phyloP scores from a whole-genome alignment of 2,329 filamentous ascomycete species.

The Alternaria longipes region DNA sequence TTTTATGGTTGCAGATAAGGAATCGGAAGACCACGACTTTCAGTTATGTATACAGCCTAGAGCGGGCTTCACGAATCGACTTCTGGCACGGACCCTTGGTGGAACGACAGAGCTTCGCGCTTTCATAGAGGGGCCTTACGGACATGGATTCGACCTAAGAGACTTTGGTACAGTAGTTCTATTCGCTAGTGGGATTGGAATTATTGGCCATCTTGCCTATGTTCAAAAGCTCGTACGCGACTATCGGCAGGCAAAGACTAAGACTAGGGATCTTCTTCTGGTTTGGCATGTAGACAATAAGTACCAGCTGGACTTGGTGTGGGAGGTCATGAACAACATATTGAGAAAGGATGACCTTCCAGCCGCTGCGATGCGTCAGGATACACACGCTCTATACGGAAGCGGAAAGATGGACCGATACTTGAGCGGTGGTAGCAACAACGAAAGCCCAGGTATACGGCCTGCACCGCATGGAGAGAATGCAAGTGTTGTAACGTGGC shows the following conservation, averaged over 20 bases:
- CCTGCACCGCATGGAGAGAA: slow-evolving; percentile 18
- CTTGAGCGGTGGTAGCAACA: slow-evolving; percentile 6
- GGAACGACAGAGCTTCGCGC: slow-evolving; percentile 5
- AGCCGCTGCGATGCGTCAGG: not conserved
- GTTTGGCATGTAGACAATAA: slow-evolving; percentile 23
- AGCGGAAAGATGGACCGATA: slow-evolving; percentile 9
- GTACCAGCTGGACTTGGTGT: slow-evolving; percentile 16
- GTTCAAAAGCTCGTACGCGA: slow-evolving; percentile 21
- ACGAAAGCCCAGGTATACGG: slow-evolving; percentile 10
- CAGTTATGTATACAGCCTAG: slow-evolving; percentile 19
- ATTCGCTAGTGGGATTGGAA: slow-evolving; percentile 28
- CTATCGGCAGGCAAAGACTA: slow-evolving; percentile 16
- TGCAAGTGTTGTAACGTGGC: slow-evolving; percentile 9
- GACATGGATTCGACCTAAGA: slow-evolving; percentile 16
- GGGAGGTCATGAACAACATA: slow-evolving; percentile 16
- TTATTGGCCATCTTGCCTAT: slow-evolving; percentile 21
- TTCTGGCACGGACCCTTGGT: not conserved
- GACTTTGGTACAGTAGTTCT: slow-evolving; percentile 26
- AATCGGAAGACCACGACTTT: slow-evolving; percentile 10
- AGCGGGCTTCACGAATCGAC: slow-evolving; percentile 20
- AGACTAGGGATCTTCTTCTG: slow-evolving; percentile 26
- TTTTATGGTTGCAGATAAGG: slow-evolving; percentile 18
- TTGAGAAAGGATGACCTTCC: slow-evolving; percentile 14
- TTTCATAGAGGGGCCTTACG: slow-evolving; percentile 24
- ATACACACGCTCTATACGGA: not conserved